phyloP scores from a whole-genome alignment of 805 yeast species.

The Torulaspora gathmanii region DNA sequence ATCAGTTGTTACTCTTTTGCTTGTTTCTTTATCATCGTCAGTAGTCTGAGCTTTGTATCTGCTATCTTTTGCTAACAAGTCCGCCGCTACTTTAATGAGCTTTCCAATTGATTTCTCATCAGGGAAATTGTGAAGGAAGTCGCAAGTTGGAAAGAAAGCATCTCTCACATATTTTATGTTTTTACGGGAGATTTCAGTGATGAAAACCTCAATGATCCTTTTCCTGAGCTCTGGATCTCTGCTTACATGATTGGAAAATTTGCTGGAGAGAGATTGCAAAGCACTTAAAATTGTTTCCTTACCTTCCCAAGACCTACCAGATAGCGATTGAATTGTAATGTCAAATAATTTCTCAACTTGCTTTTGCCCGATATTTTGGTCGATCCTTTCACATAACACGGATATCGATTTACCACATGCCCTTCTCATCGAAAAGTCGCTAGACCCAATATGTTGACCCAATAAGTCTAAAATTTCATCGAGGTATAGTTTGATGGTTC shows the following conservation, averaged over 20 bases:
- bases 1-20: slow-evolving; percentile 26
- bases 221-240: slow-evolving; percentile 34
- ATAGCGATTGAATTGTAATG: slow-evolving; percentile 53
- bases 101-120: slow-evolving; percentile 12
- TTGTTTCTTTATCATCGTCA: slow-evolving; percentile 20
- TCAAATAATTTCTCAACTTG: slow-evolving; percentile 42
- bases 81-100: slow-evolving; percentile 36
- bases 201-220: slow-evolving; percentile 42
- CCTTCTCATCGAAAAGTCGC: slow-evolving; percentile 59
- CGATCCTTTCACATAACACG: slow-evolving; percentile 48
- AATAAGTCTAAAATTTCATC: slow-evolving; percentile 59
- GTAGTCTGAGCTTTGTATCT: slow-evolving; percentile 34
- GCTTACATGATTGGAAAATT: slow-evolving; percentile 39
- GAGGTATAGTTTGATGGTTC: slow-evolving; percentile 63
- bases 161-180: slow-evolving; percentile 60
- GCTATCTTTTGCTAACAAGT: slow-evolving; percentile 38
- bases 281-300: slow-evolving; percentile 74
- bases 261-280: slow-evolving; percentile 52
- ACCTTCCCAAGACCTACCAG: slow-evolving; percentile 85
- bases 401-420: slow-evolving; percentile 66
- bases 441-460: slow-evolving; percentile 48
- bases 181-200: slow-evolving; percentile 59
- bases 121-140: slow-evolving; percentile 42
- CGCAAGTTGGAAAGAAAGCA: slow-evolving; percentile 51
- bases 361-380: slow-evolving; percentile 27